A percentile compares a stretch with the other conserved stretches of the same genome.
phyloP scores from a whole-genome alignment of 495 filamentous ascomycete genomes.

The Penicillium desertorum region DNA sequence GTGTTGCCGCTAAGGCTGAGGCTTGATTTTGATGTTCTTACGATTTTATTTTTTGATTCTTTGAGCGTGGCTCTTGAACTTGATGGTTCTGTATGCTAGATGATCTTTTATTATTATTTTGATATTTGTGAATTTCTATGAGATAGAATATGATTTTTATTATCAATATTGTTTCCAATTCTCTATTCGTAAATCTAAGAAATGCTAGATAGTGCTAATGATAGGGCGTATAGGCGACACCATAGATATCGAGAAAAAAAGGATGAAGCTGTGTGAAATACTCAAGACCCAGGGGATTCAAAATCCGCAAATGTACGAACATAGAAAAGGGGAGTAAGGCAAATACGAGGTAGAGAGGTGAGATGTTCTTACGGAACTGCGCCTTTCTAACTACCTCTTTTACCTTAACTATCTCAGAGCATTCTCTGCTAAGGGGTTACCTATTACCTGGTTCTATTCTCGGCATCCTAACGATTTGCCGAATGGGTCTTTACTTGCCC shows the following conservation, averaged over 20 bases:
- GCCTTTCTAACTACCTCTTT: neutral
- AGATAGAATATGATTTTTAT: neutral
- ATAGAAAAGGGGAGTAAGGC: neutral
- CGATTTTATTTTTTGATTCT: conserved; percentile 6
- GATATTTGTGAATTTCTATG: neutral
- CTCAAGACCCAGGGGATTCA: too few species aligned
- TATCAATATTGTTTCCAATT: neutral
- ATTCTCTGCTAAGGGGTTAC: neutral
- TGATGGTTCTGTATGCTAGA: neutral
- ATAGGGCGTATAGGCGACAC: neutral
- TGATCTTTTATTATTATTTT: neutral
- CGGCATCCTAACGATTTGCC: neutral
- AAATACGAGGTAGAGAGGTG: neutral
- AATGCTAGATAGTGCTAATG: neutral
- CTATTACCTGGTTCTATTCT: neutral
- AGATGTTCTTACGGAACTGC: neutral
- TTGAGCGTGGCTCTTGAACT: conserved; percentile 6
- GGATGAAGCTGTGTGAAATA: neutral
- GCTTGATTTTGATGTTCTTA: conserved; percentile 15
- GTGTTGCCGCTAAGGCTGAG: conserved; percentile 18
- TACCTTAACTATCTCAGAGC: neutral
- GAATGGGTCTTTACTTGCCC: too few species aligned
- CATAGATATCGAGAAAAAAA: neutral
- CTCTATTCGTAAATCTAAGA: neutral
- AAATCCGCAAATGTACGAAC: neutral